A percentile compares a stretch with the other conserved stretches of the same genome.
phyloP scores from a whole-genome alignment of 352 stramenopile species.

The Pilasporangium apinafurcum region DNA sequence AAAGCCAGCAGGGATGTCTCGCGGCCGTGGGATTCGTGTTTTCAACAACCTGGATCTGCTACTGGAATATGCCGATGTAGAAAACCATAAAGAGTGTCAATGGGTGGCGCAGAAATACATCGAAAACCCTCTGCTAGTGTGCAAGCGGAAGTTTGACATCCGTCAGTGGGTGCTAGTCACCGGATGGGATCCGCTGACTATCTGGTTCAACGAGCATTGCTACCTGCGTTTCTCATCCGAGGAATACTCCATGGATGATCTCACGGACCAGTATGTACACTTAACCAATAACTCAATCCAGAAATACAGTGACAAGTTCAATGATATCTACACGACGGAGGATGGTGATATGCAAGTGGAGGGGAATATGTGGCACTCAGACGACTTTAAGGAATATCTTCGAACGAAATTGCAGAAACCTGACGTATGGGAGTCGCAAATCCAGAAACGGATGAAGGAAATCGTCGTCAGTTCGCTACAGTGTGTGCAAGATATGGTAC shows the following conservation, averaged over 20 bases:
- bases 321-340: constrained; percentile 62
- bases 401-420: constrained; percentile 14
- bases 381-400: constrained; percentile 66
- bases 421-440: constrained; percentile 29
- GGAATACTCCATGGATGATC: constrained; percentile 70
- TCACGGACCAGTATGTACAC: constrained; percentile 88
- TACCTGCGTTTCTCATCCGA: constrained; percentile 90
- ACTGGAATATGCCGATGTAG: constrained; percentile 79
- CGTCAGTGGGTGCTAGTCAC: constrained; percentile 92
- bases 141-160: constrained; percentile 90
- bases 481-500: constrained; percentile 84
- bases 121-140: constrained; percentile 81
- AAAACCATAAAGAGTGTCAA: constrained; percentile 83
- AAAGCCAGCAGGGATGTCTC: constrained; percentile 86
- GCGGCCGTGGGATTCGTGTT: constrained; percentile 82
- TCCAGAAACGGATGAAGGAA: constrained; percentile 83
- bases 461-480: constrained; percentile 80
- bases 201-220: constrained; percentile 91
- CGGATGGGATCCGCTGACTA: constrained; percentile 89
- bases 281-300: constrained; percentile 93
- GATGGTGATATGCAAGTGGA: constrained; percentile 54
- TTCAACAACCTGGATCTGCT: constrained; percentile 82
- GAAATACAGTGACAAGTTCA: constrained; percentile 89
- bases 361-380: constrained; percentile 74
- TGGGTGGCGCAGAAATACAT: constrained; percentile 90